Conservation (phyloP, 2,329 filamentous ascomycete genomes). For the Purpureocillium lavendulum region DNA sequence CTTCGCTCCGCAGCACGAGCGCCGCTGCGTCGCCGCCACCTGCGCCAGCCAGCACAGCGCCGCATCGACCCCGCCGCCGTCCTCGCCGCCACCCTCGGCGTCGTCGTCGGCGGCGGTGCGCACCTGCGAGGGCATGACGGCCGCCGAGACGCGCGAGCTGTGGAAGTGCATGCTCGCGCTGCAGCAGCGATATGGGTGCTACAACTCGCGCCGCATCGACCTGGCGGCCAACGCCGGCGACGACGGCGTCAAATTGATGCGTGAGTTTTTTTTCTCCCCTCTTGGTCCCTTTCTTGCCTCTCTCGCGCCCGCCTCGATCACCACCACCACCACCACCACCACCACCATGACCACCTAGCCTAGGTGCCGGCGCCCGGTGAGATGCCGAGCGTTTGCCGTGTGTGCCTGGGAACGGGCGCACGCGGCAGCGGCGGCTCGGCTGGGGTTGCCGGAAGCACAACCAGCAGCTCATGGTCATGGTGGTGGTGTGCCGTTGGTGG, state of each 20-base stretch:
- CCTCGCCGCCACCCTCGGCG: constrained; percentile 11
- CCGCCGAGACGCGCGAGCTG: constrained; percentile 30
- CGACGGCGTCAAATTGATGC: constrained; percentile 30
- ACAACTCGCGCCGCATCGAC: constrained; percentile 40
- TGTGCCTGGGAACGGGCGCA: too few species aligned
- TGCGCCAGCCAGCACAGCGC: constrained; percentile 9
- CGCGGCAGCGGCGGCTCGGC: too few species aligned
- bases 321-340: too few species aligned
- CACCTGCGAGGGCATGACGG: constrained; percentile 21
- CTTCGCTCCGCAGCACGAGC: too few species aligned
- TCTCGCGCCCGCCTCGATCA: too few species aligned
- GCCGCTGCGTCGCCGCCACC: too few species aligned
- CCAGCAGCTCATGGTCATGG: too few species aligned
- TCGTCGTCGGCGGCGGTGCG: constrained; percentile 14
- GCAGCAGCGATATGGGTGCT: constrained; percentile 37
- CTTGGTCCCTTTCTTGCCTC: not conserved
- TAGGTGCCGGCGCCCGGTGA: too few species aligned
- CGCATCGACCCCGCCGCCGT: constrained; percentile 1
- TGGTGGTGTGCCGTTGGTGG: too few species aligned
- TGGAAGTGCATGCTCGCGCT: constrained; percentile 42
- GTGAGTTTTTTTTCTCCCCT: constrained; percentile 23
- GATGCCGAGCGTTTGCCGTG: too few species aligned
- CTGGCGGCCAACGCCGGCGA: constrained; percentile 34
- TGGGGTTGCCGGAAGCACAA: too few species aligned
- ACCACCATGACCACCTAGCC: too few species aligned